Evolutionary conservation across 352 stramenopile species (phyloP).

Genomic region (Plasmopara muralis): DNA sequence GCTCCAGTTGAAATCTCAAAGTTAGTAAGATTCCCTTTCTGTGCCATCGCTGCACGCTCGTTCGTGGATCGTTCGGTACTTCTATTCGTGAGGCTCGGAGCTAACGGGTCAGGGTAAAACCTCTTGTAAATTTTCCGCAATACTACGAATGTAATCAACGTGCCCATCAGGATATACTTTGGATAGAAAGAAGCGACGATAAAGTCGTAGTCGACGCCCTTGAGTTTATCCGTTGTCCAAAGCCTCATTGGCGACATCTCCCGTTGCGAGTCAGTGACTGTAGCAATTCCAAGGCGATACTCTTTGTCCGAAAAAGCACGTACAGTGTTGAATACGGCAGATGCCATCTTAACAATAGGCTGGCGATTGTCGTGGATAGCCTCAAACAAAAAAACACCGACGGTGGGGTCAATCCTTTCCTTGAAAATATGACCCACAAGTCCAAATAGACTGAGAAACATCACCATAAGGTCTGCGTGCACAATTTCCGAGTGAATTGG

Average conservation of each 20-base stretch:
- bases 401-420: constrained; percentile 2
- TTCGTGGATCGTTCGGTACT: constrained; percentile 23
- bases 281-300: constrained; percentile 24
- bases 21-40: constrained; percentile 17
- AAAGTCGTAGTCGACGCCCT: constrained; percentile 17
- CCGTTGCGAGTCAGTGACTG: constrained; percentile 15
- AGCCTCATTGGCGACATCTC: constrained; percentile 28
- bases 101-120: constrained; percentile 21
- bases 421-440: constrained; percentile 22
- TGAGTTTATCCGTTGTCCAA: constrained; percentile 26
- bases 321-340: no score
- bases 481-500: constrained; percentile 29
- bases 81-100: constrained; percentile 18
- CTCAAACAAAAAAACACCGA: no score
- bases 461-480: constrained; percentile 35
- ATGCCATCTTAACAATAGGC: no score
- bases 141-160: background rate
- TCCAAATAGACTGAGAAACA: constrained; percentile 26
- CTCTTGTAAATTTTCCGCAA: constrained; percentile 24
- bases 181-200: constrained; percentile 22
- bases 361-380: no score
- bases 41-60: constrained; percentile 9
- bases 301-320: constrained; percentile 16
- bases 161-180: constrained; percentile 23
- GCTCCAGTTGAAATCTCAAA: constrained; percentile 33